These are phyloP conservation scores for Cryptosporidium ubiquitum DNA, from an alignment of 169 alveolate genomes.

Conservation along the genomic window DNA sequence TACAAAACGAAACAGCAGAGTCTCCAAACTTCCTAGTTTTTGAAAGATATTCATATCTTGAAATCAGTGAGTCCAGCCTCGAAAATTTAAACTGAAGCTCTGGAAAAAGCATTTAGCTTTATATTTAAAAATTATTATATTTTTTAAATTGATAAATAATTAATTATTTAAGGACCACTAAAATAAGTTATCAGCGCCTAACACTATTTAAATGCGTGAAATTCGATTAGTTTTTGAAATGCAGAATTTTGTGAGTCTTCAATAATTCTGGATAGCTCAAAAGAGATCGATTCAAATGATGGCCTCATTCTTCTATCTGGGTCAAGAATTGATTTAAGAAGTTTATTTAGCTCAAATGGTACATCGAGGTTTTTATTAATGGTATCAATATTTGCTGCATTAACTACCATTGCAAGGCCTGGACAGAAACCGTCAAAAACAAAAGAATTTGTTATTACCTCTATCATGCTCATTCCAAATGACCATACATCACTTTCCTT, in stretches of 20 bases:
- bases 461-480: constrained; percentile 78
- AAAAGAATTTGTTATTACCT: constrained; percentile 75
- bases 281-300: constrained; percentile 29
- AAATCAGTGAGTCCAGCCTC: constrained; percentile 44
- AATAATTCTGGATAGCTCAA: constrained; percentile 32
- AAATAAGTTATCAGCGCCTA: neutral
- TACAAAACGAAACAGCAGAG: constrained; percentile 51
- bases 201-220: constrained; percentile 15
- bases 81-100: constrained; percentile 44
- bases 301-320: constrained; percentile 63
- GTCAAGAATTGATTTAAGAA: constrained; percentile 12
- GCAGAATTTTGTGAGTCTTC: constrained; percentile 3
- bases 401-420: constrained; percentile 51
- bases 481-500: constrained; percentile 82
- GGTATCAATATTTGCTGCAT: constrained; percentile 65
- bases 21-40: constrained; percentile 46
- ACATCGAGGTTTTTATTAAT: constrained; percentile 72
- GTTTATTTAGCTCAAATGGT: neutral
- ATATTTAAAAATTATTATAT: neutral
- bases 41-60: constrained; percentile 51
- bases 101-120: neutral
- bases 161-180: neutral
- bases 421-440: constrained; percentile 79
- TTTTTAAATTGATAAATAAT: neutral
- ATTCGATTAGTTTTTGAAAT: neutral